These are phyloP conservation scores for Colletotrichum sp. DNA, from an alignment of 2,329 filamentous ascomycete species.

Conservation along the genomic window DNA sequence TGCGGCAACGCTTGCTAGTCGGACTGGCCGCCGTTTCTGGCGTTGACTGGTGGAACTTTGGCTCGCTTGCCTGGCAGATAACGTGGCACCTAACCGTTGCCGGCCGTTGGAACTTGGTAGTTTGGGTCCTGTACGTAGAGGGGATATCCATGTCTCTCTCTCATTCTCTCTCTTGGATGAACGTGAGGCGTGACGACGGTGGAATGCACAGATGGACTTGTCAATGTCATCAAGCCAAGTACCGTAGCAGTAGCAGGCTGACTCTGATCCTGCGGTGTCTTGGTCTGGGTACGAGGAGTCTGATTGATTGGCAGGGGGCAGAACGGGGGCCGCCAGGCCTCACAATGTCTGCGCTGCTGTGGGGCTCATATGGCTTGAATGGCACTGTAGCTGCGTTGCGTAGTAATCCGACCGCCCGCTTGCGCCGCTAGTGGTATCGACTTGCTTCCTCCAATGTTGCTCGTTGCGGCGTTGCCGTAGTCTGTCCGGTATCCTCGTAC, in stretches of 20 bases:
- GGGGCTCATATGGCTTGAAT: neutral
- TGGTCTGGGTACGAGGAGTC: neutral
- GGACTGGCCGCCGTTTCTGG: neutral
- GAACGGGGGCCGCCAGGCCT: neutral
- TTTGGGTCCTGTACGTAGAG: neutral
- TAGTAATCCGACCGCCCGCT: slow-evolving; percentile 13
- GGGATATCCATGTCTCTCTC: neutral
- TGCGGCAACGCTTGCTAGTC: neutral
- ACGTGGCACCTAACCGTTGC: neutral
- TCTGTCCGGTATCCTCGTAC: neutral
- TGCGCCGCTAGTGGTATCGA: slow-evolving; percentile 7
- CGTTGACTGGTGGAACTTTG: neutral
- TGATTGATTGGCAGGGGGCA: slow-evolving; percentile 1
- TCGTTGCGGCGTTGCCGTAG: neutral
- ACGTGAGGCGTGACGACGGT: neutral
- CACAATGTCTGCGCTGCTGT: neutral
- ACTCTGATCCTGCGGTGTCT: neutral
- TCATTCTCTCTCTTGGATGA: neutral
- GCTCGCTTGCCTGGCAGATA: neutral
- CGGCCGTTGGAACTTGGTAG: neutral
- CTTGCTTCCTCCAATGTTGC: slow-evolving; percentile 1
- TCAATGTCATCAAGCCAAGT: neutral
- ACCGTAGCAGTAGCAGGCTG: neutral
- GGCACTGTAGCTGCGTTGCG: neutral
- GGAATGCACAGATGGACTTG: slow-evolving; percentile 2